A percentile compares a stretch with the other conserved stretches of the same genome.
These are phyloP conservation scores for Striga asiatica DNA, from an alignment of 257 asterid species.

Conservation along the genomic window DNA sequence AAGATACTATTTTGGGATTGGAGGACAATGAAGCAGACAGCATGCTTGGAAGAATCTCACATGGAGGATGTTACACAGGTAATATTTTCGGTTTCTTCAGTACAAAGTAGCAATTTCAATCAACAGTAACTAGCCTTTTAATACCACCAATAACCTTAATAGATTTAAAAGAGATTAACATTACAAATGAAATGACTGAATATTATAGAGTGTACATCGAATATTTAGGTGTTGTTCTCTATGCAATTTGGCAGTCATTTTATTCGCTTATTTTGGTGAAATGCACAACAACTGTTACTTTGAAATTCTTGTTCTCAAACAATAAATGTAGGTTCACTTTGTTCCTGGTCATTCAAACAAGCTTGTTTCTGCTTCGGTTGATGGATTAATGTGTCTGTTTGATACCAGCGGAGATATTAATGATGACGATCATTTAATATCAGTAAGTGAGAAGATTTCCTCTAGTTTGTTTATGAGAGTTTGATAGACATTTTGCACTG, in stretches of 20 bases:
- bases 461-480: neutral
- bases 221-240: too few species aligned
- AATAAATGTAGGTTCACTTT: conserved; percentile 61
- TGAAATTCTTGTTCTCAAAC: conserved; percentile 4
- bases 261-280: neutral
- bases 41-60: conserved; percentile 85
- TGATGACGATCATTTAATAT: conserved; percentile 76
- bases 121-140: too few species aligned
- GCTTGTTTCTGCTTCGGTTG: conserved; percentile 87
- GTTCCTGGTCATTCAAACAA: conserved; percentile 67
- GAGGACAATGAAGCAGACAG: conserved; percentile 67
- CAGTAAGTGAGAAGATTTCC: conserved; percentile 42
- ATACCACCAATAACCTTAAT: too few species aligned
- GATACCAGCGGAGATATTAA: conserved; percentile 77
- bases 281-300: neutral
- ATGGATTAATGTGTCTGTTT: conserved; percentile 89
- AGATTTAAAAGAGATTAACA: too few species aligned
- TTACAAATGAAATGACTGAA: too few species aligned
- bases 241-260: too few species aligned
- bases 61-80: conserved; percentile 97
- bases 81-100: too few species aligned
- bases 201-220: too few species aligned
- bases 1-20: conserved; percentile 85
- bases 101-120: too few species aligned
- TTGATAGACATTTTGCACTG: neutral